Conservation (phyloP, 495 filamentous ascomycete species). For the Aspergillus asperescens region DNA sequence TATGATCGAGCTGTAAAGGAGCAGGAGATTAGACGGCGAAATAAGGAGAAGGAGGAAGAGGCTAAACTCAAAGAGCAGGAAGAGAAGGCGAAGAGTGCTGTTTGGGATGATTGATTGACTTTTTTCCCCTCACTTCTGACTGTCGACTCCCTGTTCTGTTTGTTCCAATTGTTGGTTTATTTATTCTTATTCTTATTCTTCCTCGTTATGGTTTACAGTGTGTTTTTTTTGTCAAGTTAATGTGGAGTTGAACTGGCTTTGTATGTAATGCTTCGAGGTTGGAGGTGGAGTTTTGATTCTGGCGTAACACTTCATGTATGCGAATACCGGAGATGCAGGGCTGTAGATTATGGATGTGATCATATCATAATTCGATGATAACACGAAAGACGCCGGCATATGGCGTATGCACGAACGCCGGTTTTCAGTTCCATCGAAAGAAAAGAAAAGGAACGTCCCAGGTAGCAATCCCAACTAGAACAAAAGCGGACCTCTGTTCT, state of each 20-base stretch:
- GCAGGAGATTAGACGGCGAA: constrained; percentile 73
- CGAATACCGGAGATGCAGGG: not conserved
- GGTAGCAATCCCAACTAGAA: no score
- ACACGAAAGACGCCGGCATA: no score
- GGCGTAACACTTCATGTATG: not conserved
- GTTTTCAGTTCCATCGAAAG: no score
- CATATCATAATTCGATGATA: not conserved
- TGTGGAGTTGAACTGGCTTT: not conserved
- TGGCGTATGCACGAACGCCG: no score
- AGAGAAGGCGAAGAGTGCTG: constrained; percentile 63
- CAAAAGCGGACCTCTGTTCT: no score
- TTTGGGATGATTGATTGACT: constrained; percentile 72
- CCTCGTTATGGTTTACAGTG: no score
- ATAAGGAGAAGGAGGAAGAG: constrained; percentile 64
- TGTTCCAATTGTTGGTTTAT: no score
- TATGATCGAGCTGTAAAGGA: constrained; percentile 82
- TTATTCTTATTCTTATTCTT: not conserved
- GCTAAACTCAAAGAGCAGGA: constrained; percentile 59
- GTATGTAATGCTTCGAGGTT: not conserved
- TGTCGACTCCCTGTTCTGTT: no score
- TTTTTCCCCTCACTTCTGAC: no score
- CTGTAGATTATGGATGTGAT: not conserved
- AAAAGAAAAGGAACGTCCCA: no score
- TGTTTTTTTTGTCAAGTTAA: not conserved
- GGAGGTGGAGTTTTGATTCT: not conserved